Evolutionary conservation across 257 asterid species (phyloP), one percentile per base, ranked within the genome.

Genomic region (Paulownia fortunei): DNA sequence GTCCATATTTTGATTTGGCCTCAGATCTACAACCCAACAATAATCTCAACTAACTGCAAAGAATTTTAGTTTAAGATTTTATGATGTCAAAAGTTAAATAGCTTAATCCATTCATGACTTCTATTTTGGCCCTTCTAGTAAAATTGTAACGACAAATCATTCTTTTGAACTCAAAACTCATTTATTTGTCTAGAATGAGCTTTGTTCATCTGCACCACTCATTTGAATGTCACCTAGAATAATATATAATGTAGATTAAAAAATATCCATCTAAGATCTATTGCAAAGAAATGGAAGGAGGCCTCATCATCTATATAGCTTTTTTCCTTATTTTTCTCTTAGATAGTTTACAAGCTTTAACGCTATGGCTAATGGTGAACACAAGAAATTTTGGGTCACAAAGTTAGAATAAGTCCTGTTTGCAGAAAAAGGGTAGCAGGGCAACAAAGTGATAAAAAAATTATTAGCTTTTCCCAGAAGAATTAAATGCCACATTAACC

Each of bases 1-100:
- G 32, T 80, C 59, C 52, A 62, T 16, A 23, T 19, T 73, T 69
- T 73, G 15, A 42, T n/a, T 39, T 26, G 36, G 46, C 59, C n/a
- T 18, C 42, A 30, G 76, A 74, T 47, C 65, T 10, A 34, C 49
- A 75, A 66, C 72, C 69, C 71, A 42, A 73, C 23, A 23, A 73
- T 32, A 65, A 71, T 32, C 72, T 69, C 76, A 69, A 78, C 26
- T 52, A 24, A 26, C 18, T 37, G 60, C 37, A 34, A 37, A 56
- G 26, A 26, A 69, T n/a, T 42, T 23, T 3, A 41, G 5, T 42
- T 32, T 16, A 51, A 23, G 23, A 19, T 18, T 46, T 60, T 47
- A 52, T 10, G 30, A 75, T 69, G 69, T 26, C 66, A 58, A n/a
- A 16, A 13, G 24, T 41, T 49, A 24, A 75, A 59, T 52, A n/a